phyloP scores from a whole-genome alignment of 805 yeast genomes.

The Kodamaea fukazawae region DNA sequence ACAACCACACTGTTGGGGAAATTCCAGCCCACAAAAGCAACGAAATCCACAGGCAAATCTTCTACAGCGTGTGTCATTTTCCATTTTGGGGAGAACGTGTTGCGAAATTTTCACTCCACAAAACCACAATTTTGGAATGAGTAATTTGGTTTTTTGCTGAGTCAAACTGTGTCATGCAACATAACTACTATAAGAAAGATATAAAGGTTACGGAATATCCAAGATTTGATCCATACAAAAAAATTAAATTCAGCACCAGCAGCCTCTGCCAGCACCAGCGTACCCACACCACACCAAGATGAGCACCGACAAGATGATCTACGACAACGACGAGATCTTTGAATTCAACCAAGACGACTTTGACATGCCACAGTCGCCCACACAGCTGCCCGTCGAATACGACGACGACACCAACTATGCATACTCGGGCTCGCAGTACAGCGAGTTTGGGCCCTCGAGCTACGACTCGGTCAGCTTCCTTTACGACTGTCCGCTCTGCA shows the following conservation, averaged over 20 bases:
- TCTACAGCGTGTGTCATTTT: conserved; percentile 3
- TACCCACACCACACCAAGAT: background rate
- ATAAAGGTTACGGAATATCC: conserved; percentile 1
- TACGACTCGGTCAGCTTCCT: conserved; percentile 4
- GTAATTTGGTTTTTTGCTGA: conserved; percentile 1
- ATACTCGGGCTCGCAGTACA: conserved; percentile 4
- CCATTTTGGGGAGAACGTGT: conserved; percentile 5
- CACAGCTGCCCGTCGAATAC: conserved; percentile 5
- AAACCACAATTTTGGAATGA: conserved; percentile 1
- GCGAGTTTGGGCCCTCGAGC: conserved; percentile 4
- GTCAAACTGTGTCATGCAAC: conserved; percentile 2
- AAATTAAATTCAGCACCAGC: background rate
- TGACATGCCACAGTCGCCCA: conserved; percentile 11
- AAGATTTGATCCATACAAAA: background rate
- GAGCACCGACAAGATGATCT: conserved; percentile 3
- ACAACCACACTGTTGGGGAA: conserved; percentile 4
- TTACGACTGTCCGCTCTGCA: conserved; percentile 18
- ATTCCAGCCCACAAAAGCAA: background rate
- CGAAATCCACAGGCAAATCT: conserved; percentile 4
- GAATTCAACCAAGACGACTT: conserved; percentile 14
- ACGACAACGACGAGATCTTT: conserved; percentile 15
- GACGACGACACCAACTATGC: conserved; percentile 10
- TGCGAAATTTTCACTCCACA: conserved; percentile 7
- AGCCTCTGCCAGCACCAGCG: background rate
- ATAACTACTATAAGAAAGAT: conserved; percentile 3